Conservation (phyloP, 495 filamentous ascomycete species). For the Neurospora pannonica region DNA sequence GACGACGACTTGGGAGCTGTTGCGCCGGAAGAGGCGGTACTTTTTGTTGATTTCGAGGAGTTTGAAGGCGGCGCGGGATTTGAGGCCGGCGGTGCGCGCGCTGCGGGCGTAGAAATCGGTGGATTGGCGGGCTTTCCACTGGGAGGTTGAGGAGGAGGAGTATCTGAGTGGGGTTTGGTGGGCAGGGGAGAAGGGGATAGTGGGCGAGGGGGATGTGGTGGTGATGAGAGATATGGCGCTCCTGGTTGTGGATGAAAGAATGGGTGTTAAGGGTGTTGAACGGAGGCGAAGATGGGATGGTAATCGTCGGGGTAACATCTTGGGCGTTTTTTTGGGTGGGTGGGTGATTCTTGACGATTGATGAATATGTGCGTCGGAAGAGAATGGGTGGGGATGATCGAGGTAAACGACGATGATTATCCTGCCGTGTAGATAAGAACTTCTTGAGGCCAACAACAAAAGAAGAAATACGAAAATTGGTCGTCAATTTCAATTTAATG, state of each 20-base stretch:
- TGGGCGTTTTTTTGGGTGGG: background rate
- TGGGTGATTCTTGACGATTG: background rate
- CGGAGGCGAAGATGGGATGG: background rate
- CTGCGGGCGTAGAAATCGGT: constrained; percentile 59
- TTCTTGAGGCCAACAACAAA: background rate
- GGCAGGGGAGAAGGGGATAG: constrained; percentile 20
- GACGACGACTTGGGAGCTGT: constrained; percentile 68
- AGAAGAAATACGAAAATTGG: background rate
- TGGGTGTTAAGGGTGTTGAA: background rate
- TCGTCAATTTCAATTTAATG: background rate
- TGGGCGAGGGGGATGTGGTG: background rate
- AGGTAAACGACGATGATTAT: background rate
- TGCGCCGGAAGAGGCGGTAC: constrained; percentile 59
- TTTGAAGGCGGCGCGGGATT: constrained; percentile 89
- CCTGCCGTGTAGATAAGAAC: background rate
- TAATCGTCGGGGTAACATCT: background rate
- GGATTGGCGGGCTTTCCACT: constrained; percentile 73
- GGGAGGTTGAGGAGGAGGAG: constrained; percentile 55
- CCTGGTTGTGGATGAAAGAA: constrained; percentile 1
- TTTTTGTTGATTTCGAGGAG: constrained; percentile 79
- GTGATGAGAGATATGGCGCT: background rate
- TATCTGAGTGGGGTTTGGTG: background rate
- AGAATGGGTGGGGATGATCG: background rate
- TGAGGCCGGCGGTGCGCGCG: constrained; percentile 66
- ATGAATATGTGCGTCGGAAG: background rate